phyloP scores from a whole-genome alignment of 2,329 filamentous ascomycete species.

The Pseudogymnoascus sp. region DNA sequence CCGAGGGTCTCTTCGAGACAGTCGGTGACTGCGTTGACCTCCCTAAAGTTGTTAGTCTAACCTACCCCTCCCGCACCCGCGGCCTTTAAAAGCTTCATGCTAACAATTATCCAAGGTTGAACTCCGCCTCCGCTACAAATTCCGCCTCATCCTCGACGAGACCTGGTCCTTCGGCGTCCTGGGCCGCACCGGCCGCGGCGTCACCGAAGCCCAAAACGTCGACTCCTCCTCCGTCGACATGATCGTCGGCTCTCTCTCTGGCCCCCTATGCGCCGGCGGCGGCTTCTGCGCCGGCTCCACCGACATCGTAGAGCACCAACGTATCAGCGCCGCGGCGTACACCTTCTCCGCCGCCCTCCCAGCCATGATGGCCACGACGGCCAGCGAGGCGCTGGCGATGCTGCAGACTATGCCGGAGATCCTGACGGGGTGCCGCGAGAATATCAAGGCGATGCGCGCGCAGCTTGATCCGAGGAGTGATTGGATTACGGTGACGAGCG shows the following conservation, averaged over 20 bases:
- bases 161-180: conserved; percentile 96
- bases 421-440: conserved; percentile 70
- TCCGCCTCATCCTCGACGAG: conserved; percentile 93
- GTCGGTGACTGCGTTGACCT: conserved; percentile 78
- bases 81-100: not conserved
- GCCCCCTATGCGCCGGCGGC: conserved; percentile 82
- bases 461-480: conserved; percentile 91
- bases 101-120: conserved; percentile 52
- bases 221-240: conserved; percentile 91
- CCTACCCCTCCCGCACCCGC: not conserved
- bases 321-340: conserved; percentile 84
- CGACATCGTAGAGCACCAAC: conserved; percentile 93
- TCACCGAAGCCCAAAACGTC: conserved; percentile 95
- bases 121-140: conserved; percentile 93
- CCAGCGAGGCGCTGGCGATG: conserved; percentile 80
- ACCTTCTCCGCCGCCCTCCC: conserved; percentile 94
- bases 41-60: conserved; percentile 63
- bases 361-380: conserved; percentile 89
- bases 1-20: conserved; percentile 88
- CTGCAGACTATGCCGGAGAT: conserved; percentile 83
- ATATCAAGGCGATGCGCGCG: conserved; percentile 74
- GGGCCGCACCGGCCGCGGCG: conserved; percentile 79
- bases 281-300: conserved; percentile 90
- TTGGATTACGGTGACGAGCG: conserved; percentile 78
- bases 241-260: conserved; percentile 88